Base-by-base conservation (phyloP, 139 green algal species). In the Ettlia oleoabundans region DNA sequence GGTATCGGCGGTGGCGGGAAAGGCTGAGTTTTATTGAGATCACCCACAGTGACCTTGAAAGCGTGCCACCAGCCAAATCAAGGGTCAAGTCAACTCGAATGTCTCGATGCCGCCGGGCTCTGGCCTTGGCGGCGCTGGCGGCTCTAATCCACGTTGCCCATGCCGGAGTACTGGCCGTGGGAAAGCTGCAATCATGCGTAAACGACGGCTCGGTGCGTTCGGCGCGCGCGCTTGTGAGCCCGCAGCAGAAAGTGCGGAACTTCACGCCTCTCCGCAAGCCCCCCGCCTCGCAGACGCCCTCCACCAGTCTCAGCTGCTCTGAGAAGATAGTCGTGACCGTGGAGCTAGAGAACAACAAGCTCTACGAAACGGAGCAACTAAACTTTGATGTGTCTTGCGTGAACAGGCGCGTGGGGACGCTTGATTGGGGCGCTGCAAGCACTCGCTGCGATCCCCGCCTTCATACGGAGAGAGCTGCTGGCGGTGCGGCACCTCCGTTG, bases 271-370 rank as follows among this genome's bases (percentile, higher is more conserved):
- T n/a, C n/a, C n/a, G 37, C 40, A 53, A 61, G 1, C n/a, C 28
- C 42, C 43, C 28, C 30, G 37, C 3, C 3, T 33, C 32, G 40
- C 63, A 85, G 77, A 83, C 33, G 18, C 26, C 33, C 33, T 3
- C 32, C 37, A 18, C 30, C 10, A 32, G 21, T 15, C 22, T 74
- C 2, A 55, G 38, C 6, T 97, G 93, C 82, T 43, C 72, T 1
- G 82, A 94, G 70, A 94, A 96, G 85, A 53, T 96, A 10, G 82
- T 97, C 30, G 78, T 93, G 18, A 91, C 88, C 2, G n/a, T 97
- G 5, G 79, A 83, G 13, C 79, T 96, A 8, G 83, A 82, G 19
- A 87, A 83, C 38, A 86, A 88, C 26, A 85, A 89, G 30, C n/a
- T 80, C 9, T 80, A 94, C 15, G 66, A 71, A 15, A 94, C 88